phyloP scores from a whole-genome alignment of 2,329 filamentous ascomycete species.

The Nigrospora oryzae region DNA sequence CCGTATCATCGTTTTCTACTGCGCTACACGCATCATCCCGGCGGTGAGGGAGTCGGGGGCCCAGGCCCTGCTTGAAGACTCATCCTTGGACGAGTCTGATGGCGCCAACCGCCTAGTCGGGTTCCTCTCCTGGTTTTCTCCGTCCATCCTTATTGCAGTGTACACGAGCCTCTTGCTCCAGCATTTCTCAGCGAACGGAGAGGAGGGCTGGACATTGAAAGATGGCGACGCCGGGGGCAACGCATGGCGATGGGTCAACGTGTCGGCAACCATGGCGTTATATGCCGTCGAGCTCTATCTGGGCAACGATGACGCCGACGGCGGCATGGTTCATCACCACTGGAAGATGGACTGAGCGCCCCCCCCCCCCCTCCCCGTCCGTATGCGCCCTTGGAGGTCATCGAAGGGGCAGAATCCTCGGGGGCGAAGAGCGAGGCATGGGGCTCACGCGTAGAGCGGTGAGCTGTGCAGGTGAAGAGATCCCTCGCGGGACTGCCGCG shows the following conservation, averaged over 20 bases:
- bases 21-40: slow-evolving; percentile 90
- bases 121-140: slow-evolving; percentile 87
- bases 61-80: slow-evolving; percentile 73
- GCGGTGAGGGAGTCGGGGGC: slow-evolving; percentile 84
- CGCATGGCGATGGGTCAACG: slow-evolving; percentile 88
- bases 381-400: no score
- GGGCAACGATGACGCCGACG: slow-evolving; percentile 72
- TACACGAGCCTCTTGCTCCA: slow-evolving; percentile 95
- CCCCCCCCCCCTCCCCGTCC: no score
- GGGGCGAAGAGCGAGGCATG: no score
- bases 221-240: slow-evolving; percentile 78
- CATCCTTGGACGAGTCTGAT: slow-evolving; percentile 77
- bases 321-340: slow-evolving; percentile 61
- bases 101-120: slow-evolving; percentile 72
- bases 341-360: slow-evolving; percentile 81
- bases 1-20: slow-evolving; percentile 90
- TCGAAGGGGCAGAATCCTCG: no score
- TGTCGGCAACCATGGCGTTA: slow-evolving; percentile 78
- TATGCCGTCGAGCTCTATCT: slow-evolving; percentile 89
- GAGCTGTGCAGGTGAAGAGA: no score
- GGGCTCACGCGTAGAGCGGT: no score
- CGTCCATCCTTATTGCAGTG: slow-evolving; percentile 87
- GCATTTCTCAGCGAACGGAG: slow-evolving; percentile 77
- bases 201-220: slow-evolving; percentile 74
- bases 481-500: no score